These are phyloP conservation scores for Vararia minispora DNA, from an alignment of 768 basidiomycete species.

Conservation along the genomic window DNA sequence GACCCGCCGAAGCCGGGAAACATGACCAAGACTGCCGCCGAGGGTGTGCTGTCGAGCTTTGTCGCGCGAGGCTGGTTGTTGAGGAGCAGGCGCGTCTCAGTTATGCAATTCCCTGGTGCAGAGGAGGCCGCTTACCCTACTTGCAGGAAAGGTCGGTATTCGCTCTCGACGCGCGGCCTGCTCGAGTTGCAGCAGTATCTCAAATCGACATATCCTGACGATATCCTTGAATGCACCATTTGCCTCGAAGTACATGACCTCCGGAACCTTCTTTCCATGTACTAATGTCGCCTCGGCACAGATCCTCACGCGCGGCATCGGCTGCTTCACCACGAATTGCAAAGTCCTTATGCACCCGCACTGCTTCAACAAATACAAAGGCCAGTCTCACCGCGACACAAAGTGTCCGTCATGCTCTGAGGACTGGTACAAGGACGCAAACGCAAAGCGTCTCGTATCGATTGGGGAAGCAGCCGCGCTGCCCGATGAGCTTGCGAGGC, in stretches of 20 bases:
- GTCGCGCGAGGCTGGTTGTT: constrained; percentile 74
- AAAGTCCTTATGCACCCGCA: constrained; percentile 50
- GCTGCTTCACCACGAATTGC: constrained; percentile 54
- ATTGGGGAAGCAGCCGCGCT: constrained; percentile 45
- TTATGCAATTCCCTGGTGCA: background rate
- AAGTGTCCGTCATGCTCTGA: constrained; percentile 46
- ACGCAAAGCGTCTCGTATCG: constrained; percentile 33
- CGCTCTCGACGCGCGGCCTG: constrained; percentile 63
- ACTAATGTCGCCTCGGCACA: constrained; percentile 16
- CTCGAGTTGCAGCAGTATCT: constrained; percentile 69
- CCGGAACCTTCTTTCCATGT: background rate
- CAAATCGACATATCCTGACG: constrained; percentile 59
- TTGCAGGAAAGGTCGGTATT: constrained; percentile 49
- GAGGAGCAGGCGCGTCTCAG: constrained; percentile 53
- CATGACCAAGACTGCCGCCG: constrained; percentile 69
- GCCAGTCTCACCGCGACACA: constrained; percentile 24
- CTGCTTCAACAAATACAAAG: constrained; percentile 46
- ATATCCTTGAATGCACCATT: constrained; percentile 59
- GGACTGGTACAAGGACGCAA: constrained; percentile 49
- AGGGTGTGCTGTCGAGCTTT: constrained; percentile 63
- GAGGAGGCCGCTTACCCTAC: background rate
- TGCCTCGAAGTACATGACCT: constrained; percentile 49
- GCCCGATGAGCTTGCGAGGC: too few species aligned
- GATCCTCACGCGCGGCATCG: constrained; percentile 59
- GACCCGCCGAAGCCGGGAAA: constrained; percentile 47